Evolutionary conservation across 1,284 basidiomycete species (phyloP).

Genomic region (Inonotus hispidus): DNA sequence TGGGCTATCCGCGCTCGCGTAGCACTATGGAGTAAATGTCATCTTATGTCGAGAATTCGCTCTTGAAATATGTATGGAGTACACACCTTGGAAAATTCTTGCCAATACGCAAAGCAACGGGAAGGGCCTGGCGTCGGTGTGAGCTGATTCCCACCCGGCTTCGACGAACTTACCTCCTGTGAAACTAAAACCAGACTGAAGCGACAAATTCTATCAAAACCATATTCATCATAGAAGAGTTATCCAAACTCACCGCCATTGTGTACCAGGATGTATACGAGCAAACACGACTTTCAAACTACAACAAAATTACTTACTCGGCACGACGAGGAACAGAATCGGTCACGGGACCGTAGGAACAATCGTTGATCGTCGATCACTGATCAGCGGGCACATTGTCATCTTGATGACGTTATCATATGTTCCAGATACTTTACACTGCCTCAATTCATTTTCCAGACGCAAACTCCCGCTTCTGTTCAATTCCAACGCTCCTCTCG

Average conservation of each 20-base stretch:
- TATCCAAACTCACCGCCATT: constrained; percentile 19
- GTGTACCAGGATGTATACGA: neutral
- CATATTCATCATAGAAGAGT: no score
- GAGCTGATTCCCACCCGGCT: neutral
- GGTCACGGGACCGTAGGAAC: neutral
- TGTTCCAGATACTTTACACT: constrained; percentile 4
- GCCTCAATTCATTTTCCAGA: constrained; percentile 10
- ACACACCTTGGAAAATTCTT: constrained; percentile 76
- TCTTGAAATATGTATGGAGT: neutral
- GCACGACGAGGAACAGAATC: neutral
- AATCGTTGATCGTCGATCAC: neutral
- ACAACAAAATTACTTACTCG: neutral
- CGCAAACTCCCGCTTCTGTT: neutral
- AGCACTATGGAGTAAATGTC: constrained; percentile 56
- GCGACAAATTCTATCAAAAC: no score
- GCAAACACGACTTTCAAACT: neutral
- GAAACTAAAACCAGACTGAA: constrained; percentile 57
- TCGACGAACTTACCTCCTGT: constrained; percentile 44
- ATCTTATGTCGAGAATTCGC: neutral
- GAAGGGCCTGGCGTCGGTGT: constrained; percentile 59
- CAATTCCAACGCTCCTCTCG: neutral
- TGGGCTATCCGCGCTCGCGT: constrained; percentile 77
- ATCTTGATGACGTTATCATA: neutral
- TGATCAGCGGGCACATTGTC: neutral
- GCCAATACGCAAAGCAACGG: constrained; percentile 91